Evolutionary conservation across 2,329 filamentous ascomycete genomes (phyloP).

Genomic region (Penicillium vulpinum): DNA sequence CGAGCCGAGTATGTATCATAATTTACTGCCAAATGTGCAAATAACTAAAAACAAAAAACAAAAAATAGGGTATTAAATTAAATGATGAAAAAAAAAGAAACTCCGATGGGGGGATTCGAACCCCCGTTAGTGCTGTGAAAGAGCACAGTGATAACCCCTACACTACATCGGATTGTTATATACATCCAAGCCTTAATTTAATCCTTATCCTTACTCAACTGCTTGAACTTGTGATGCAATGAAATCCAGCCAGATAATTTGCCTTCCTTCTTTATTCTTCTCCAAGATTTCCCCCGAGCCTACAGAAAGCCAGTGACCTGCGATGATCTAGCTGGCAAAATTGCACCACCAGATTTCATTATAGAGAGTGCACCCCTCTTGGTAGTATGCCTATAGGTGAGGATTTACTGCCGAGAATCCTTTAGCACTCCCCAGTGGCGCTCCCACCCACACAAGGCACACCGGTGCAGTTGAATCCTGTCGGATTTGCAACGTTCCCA

Average conservation of each 20-base stretch:
- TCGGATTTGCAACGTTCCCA: slow-evolving; percentile 23
- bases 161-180: slow-evolving; percentile 1
- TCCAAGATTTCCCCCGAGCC: background rate
- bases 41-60: too few relatives aligned
- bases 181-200: accelerated
- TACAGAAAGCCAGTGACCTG: too few relatives aligned
- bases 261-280: background rate
- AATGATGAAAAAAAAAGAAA: background rate
- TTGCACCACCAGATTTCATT: too few relatives aligned
- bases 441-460: slow-evolving; percentile 10
- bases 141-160: slow-evolving; percentile 10
- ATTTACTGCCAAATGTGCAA: too few relatives aligned
- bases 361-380: background rate
- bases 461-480: slow-evolving; percentile 9
- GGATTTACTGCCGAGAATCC: background rate
- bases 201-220: background rate
- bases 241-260: background rate
- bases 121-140: slow-evolving; percentile 9
- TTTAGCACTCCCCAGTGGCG: slow-evolving; percentile 22
- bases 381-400: background rate
- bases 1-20: too few relatives aligned
- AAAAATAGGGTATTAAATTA: background rate
- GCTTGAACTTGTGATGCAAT: background rate
- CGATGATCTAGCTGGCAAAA: too few relatives aligned
- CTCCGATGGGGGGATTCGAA: slow-evolving; percentile 10